These are phyloP conservation scores for Plasmodium gallinaceum DNA, from an alignment of 169 alveolate genomes.

Conservation along the genomic window DNA sequence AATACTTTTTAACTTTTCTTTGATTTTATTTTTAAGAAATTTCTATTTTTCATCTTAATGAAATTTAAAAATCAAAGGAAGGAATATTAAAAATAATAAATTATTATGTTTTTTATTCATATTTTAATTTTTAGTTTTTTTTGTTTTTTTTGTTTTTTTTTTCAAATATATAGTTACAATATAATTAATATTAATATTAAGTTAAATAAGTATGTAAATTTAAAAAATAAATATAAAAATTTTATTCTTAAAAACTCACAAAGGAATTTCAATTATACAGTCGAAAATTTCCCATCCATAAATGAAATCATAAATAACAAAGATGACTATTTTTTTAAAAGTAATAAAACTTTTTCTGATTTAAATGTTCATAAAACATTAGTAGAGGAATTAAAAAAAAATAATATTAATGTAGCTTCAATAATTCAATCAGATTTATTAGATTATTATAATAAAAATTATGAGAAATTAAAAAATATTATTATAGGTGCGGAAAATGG, in stretches of 20 bases:
- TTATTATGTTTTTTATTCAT: slow-evolving; percentile 55
- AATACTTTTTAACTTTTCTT: no score
- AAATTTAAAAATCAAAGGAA: slow-evolving; percentile 42
- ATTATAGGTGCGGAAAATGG: slow-evolving; percentile 76
- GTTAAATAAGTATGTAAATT: neutral
- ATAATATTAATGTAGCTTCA: slow-evolving; percentile 48
- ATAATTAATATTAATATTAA: slow-evolving; percentile 18
- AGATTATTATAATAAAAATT: slow-evolving; percentile 41
- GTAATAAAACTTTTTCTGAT: slow-evolving; percentile 43
- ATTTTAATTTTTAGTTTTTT: slow-evolving; percentile 4
- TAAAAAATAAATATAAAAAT: slow-evolving; percentile 10
- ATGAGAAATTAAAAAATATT: slow-evolving; percentile 28
- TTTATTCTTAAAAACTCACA: slow-evolving; percentile 3
- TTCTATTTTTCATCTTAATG: slow-evolving; percentile 32
- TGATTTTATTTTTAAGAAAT: neutral
- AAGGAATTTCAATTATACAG: neutral
- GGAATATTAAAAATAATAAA: slow-evolving; percentile 33
- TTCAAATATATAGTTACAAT: slow-evolving; percentile 21
- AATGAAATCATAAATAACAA: slow-evolving; percentile 21
- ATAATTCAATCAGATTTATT: slow-evolving; percentile 52
- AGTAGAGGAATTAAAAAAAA: slow-evolving; percentile 43
- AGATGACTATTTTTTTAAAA: slow-evolving; percentile 42
- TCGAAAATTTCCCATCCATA: slow-evolving; percentile 44
- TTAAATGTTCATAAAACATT: slow-evolving; percentile 27
- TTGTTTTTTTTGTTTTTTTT: slow-evolving; percentile 9